Base-by-base conservation (phyloP, 23 red algal species). In the Gracilariopsis chorda region DNA sequence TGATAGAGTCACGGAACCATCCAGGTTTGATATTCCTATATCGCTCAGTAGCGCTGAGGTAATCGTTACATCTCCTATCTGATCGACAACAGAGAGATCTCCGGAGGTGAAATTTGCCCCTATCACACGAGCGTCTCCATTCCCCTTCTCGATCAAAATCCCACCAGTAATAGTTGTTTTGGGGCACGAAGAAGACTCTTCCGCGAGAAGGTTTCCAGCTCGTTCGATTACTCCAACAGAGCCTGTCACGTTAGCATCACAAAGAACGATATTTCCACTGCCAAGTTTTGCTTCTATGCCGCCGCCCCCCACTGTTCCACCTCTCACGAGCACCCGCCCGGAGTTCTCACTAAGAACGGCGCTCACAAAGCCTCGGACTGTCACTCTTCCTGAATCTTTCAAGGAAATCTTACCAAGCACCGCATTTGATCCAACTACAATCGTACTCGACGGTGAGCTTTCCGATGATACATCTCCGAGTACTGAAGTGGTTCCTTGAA, bases 41-140 rank as follows among this genome's bases (percentile, higher is more conserved):
- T 78, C 73, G 21, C 45, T 52, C 49, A 78, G 20, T 21, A 78
- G 19, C n/a, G 73, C 45, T 51, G 73, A 78, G 7, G 73, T 78
- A 27, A 78, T 78, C 10, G 51, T 19, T 3, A 78, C 45, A 29
- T 78, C 73, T 17, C 73, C 73, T 1, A 4, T 52, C 20, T 78
- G 73, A 19, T 78, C 73, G 13, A 48, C 73, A 46, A 78, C 27
- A 19, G 49, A 78, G 4, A 78, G 13, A 78, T 78, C 73, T 29
- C 73, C 73, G 11, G 45, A 52, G 2, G 73, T 33, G 27, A 78
- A 33, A 9, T 16, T 78, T 14, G 45, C 49, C 20, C 73, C 73
- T 20, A 52, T 33, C 34, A 78, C 32, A 39, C 30, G 46, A 39
- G 51, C 73, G 36, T 46, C 73, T 41, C 73, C 73, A 3, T 7